Conservation (phyloP, 352 stramenopile genomes). For the Globisporangium abappressorium region DNA sequence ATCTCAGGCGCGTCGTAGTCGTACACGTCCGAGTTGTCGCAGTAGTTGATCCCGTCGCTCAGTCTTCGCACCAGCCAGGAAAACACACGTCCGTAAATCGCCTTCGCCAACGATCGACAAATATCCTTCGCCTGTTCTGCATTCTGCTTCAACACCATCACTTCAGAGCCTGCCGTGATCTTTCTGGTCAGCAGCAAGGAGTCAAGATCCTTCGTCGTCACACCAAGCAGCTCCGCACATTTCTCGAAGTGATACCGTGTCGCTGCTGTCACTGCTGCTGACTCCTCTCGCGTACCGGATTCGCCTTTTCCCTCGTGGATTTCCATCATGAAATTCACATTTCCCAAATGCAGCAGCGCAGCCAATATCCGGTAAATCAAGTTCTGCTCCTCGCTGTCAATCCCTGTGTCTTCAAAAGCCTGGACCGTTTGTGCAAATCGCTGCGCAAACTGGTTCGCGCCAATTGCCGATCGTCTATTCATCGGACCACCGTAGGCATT, state of each 20-base stretch:
- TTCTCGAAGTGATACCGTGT: conserved; percentile 59
- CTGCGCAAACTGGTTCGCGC: conserved; percentile 48
- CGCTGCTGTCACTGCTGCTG: conserved; percentile 38
- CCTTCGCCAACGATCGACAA: conserved; percentile 93
- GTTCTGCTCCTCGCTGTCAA: conserved; percentile 40
- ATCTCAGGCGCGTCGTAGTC: conserved; percentile 32
- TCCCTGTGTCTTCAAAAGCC: conserved; percentile 76
- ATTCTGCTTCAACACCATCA: conserved; percentile 77
- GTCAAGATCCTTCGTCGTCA: conserved; percentile 79
- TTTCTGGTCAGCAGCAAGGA: conserved; percentile 84
- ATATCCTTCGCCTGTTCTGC: conserved; percentile 83
- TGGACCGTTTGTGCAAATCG: conserved; percentile 64
- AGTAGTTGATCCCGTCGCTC: conserved; percentile 81
- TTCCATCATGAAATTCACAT: conserved; percentile 85
- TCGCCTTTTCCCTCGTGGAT: conserved; percentile 12
- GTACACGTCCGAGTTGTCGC: conserved; percentile 43
- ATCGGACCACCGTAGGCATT: conserved; percentile 76
- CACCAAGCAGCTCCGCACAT: conserved; percentile 86
- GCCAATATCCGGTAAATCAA: conserved; percentile 75
- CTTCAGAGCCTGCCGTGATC: conserved; percentile 92
- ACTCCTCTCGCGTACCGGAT: conserved; percentile 35
- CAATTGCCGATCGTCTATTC: conserved; percentile 26
- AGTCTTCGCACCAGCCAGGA: conserved; percentile 90
- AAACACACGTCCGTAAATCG: conserved; percentile 96
- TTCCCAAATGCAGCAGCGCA: conserved; percentile 95